Base-by-base conservation (phyloP, 2,329 filamentous ascomycete genomes). In the Trichoderma koningiopsis region DNA sequence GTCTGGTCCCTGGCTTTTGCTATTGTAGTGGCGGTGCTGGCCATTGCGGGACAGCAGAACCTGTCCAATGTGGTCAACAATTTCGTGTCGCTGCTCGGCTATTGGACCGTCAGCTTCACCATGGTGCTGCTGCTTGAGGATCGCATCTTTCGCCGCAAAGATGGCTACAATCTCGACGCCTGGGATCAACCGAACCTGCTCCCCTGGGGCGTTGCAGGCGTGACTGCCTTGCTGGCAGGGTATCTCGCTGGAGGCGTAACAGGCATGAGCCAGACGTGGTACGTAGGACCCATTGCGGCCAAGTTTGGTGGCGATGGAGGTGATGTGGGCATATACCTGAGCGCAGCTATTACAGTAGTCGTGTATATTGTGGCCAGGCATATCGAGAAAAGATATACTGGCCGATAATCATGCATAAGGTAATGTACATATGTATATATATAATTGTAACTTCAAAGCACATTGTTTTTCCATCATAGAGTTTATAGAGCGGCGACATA, bases 221-320 rank as follows among this genome's bases (percentile, higher is more conserved):
- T 69, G 7, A 69, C 61, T 1, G 71, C 72, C 2, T 55, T 74
- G 6, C 6, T 74, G 29, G 55, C 55, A 22, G 55, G 55, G 5
- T 33, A 70, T 66, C 58, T 47, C 29, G 72, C 68, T 52, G 63
- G 68, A 8, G 73, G 43, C 66, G 69, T 55, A 66, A 70, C 40
- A 70, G 72, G 72, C 49, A 71, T 73, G 72, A 68, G 70, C 31
- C 73, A 74, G 52, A 73, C 71, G 13, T 73, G 72, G 72, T 57
- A 57, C 4, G 16, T 57, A 8, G 55, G 55, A 7, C 55, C 55
- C 29, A 57, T 57, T 57, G 55, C 55, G 29, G 55, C 55, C n/a
- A 57, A 57, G 29, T 57, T 57, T 57, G 55, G 55, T n/a, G 55
- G 55, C 6, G 55, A 57, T n/a, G 55, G 55, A 5, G 55, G 55